Percentiles rank a stretch among this genome's conserved stretches.
Evolutionary conservation across 2,329 filamentous ascomycete genomes (phyloP).

Genomic region (Aspergillus sp.): DNA sequence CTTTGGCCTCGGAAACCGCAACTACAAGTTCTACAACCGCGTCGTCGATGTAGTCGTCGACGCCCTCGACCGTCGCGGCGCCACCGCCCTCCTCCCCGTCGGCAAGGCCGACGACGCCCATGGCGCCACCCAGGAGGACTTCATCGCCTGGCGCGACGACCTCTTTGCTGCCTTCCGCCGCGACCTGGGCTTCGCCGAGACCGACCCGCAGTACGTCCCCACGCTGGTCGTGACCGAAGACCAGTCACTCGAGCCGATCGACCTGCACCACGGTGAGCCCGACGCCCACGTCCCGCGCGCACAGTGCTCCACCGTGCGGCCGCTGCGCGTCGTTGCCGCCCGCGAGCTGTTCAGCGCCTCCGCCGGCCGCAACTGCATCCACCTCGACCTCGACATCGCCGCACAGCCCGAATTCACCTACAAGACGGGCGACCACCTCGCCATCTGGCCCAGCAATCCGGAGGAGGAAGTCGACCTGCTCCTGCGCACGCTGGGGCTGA

Average conservation of each 20-base stretch:
- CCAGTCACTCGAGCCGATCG: conserved; percentile 66
- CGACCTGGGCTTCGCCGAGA: conserved; percentile 79
- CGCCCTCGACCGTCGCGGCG: conserved; percentile 72
- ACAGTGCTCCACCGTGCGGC: conserved; percentile 74
- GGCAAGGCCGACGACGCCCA: conserved; percentile 92
- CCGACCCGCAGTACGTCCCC: conserved; percentile 85
- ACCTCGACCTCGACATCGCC: conserved; percentile 83
- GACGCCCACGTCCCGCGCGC: conserved; percentile 70
- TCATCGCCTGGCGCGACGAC: conserved; percentile 91
- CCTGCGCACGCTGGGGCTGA: conserved; percentile 67
- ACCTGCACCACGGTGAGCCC: conserved; percentile 85
- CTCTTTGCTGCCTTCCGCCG: conserved; percentile 80
- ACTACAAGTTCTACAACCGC: conserved; percentile 95
- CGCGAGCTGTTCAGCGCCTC: conserved; percentile 77
- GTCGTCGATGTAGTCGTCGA: conserved; percentile 86
- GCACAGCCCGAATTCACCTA: conserved; percentile 77
- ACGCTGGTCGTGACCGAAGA: conserved; percentile 73
- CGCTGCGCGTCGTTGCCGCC: conserved; percentile 79
- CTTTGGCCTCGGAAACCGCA: conserved; percentile 93
- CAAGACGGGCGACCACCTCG: conserved; percentile 89
- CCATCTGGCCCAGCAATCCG: conserved; percentile 87
- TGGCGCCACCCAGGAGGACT: conserved; percentile 95
- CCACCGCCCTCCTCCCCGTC: conserved; percentile 71
- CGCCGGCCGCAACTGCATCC: conserved; percentile 75
- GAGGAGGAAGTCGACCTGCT: conserved; percentile 83